Evolutionary conservation across 208 protist species (phyloP), one percentile per base, ranked within the genome.

Genomic region (Trypanosoma conorhini): DNA sequence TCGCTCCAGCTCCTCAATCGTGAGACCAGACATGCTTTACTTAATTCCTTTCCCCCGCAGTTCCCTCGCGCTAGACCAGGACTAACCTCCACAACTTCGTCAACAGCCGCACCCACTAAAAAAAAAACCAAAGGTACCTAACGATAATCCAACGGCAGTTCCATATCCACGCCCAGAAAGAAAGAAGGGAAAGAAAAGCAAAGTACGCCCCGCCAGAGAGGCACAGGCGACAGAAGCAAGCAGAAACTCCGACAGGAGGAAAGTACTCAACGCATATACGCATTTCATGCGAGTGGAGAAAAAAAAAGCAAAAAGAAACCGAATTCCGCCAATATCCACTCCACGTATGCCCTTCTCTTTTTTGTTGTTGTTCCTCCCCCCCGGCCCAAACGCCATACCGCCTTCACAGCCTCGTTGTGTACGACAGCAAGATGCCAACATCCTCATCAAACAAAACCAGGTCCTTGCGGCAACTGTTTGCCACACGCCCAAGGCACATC

Each of bases 401-500:
- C 17, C 31, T 67, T 79, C 65, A 85, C 48, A 62, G 67, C 42
- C 56, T 72, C 33, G 86, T 66, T 56, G 81, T 79, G 65, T 93
- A 92, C 28, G 73, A 73, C 15, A 91, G 59, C 12, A 80, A 42
- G 1, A 91, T 8, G 60, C 64, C 73, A 65, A 56, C 35, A 13
- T 52, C 31, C 2, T 74, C 62, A 64, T 72, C 73, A 48, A 86
- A 70, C 22, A 96, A 46, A 0, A 91, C 64, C 4, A 82, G 50
- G 55, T 80, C 74, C 61, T 96, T 96, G 24, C 80, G 74, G 50
- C 85, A 87, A 59, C 79, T 87, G 57, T 92, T 96, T n/a, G 88
- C 84, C 28, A 96, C 78, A 26, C 91, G 91, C 57, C 82, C 83
- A 12, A 94, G 62, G 0, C 77, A 81, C 19, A 96, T 64, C 13